Percentiles rank a stretch among this genome's conserved stretches.
phyloP scores from a whole-genome alignment of 371 early-diverging fungal genomes.

The Phascolomyces articulosus region DNA sequence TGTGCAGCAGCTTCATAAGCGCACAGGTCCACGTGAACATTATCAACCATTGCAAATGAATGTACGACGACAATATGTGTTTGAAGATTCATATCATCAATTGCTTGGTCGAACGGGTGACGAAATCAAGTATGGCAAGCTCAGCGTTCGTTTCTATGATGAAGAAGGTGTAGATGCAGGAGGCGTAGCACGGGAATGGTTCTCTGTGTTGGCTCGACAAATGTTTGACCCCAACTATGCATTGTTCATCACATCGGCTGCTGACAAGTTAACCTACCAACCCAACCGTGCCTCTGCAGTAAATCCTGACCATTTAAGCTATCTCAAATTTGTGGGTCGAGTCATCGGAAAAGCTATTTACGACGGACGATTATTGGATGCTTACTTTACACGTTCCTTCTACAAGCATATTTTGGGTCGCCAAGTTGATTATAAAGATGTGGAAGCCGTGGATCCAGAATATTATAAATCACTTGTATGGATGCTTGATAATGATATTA shows the following conservation, averaged over 20 bases:
- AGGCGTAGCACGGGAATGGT: constrained; percentile 99
- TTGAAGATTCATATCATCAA: constrained; percentile 97
- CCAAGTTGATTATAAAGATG: constrained; percentile 92
- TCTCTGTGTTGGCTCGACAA: constrained; percentile 92
- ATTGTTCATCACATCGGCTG: constrained; percentile 95
- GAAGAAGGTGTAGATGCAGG: constrained; percentile 99
- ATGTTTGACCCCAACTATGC: constrained; percentile 99
- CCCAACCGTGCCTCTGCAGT: constrained; percentile 94
- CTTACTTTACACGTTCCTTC: constrained; percentile 97
- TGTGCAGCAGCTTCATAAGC: constrained; percentile 91
- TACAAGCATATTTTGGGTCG: constrained; percentile 96
- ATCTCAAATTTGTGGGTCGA: constrained; percentile 98
- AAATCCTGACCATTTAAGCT: constrained; percentile 95
- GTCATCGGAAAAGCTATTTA: constrained; percentile 99
- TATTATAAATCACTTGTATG: constrained; percentile 97
- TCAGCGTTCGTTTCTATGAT: constrained; percentile 93
- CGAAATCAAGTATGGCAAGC: constrained; percentile 92
- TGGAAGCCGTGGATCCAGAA: constrained; percentile 97
- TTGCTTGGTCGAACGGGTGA: constrained; percentile 89
- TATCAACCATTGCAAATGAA: constrained; percentile 82
- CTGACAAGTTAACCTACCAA: constrained; percentile 95
- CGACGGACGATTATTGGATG: constrained; percentile 93
- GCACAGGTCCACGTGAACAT: constrained; percentile 64
- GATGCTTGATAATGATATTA: constrained; percentile 97
- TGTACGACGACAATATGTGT: constrained; percentile 93